Conservation (phyloP, 1,139 yeast genomes). For the Diutina mesorugosa region DNA sequence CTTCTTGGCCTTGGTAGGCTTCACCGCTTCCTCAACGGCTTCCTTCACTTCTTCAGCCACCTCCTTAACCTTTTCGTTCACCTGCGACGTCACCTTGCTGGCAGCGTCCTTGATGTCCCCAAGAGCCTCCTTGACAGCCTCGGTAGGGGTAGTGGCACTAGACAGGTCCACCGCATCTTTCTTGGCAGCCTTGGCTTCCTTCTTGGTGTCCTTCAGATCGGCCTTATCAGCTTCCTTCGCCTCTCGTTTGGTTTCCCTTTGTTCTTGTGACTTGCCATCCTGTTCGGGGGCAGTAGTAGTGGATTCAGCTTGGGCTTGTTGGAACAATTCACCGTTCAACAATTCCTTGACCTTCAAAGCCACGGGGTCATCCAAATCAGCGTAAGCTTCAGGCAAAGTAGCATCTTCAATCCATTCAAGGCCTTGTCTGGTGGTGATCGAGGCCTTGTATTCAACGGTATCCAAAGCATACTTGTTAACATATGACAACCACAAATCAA, state of each 20-base stretch:
- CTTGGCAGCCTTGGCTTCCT: neutral
- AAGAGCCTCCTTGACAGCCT: neutral
- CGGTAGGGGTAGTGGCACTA: neutral
- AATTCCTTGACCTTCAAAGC: constrained; percentile 64
- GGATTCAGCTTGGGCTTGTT: neutral
- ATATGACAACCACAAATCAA: constrained; percentile 74
- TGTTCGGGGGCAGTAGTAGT: neutral
- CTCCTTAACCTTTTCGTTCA: neutral
- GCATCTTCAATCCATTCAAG: constrained; percentile 22
- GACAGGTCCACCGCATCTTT: neutral
- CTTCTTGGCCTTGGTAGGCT: neutral
- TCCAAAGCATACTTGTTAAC: constrained; percentile 65
- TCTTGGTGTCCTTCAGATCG: neutral
- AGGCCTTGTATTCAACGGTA: constrained; percentile 77
- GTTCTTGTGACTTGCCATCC: neutral
- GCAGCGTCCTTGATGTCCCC: neutral
- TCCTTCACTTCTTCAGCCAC: neutral
- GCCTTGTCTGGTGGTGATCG: constrained; percentile 48
- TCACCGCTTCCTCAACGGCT: neutral
- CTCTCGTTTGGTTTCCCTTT: neutral
- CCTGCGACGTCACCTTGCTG: neutral
- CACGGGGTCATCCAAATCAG: constrained; percentile 41
- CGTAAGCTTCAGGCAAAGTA: constrained; percentile 22
- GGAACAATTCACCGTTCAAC: constrained; percentile 20
- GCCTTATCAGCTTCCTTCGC: neutral